A percentile compares a stretch with the other conserved stretches of the same genome.
Evolutionary conservation across 257 asterid species (phyloP).

Genomic region (Ilex aquifolium): DNA sequence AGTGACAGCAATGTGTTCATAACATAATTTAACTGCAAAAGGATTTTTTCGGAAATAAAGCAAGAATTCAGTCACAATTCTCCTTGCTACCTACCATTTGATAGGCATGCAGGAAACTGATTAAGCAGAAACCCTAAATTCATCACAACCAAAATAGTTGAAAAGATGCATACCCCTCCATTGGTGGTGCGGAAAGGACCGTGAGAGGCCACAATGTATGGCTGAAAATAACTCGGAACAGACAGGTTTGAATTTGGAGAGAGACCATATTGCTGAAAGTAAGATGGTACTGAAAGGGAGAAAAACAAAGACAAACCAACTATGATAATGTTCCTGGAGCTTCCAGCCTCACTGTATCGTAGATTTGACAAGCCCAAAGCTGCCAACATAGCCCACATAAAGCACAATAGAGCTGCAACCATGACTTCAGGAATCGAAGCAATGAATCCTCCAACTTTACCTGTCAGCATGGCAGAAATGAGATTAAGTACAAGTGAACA

Average conservation of each 20-base stretch:
- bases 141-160: too few species aligned
- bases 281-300: conserved; percentile 77
- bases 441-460: conserved; percentile 93
- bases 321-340: conserved; percentile 92
- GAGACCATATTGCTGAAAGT: conserved; percentile 83
- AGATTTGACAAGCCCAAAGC: conserved; percentile 89
- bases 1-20: too few species aligned
- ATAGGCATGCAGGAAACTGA: not conserved
- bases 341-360: conserved; percentile 92
- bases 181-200: conserved; percentile 76
- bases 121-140: not conserved
- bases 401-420: conserved; percentile 92
- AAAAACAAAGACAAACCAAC: conserved; percentile 86
- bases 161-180: conserved; percentile 53
- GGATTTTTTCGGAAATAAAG: not conserved
- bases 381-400: conserved; percentile 93
- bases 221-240: conserved; percentile 81
- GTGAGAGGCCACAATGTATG: conserved; percentile 83
- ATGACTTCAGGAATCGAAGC: conserved; percentile 94
- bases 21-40: not conserved
- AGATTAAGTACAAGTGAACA: not conserved
- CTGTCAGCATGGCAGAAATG: conserved; percentile 29
- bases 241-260: conserved; percentile 68
- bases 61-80: not conserved
- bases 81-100: not conserved